A percentile compares a stretch with the other conserved stretches of the same genome.
Evolutionary conservation across 2,329 filamentous ascomycete species (phyloP).

Genomic region (Fusarium acutatum): DNA sequence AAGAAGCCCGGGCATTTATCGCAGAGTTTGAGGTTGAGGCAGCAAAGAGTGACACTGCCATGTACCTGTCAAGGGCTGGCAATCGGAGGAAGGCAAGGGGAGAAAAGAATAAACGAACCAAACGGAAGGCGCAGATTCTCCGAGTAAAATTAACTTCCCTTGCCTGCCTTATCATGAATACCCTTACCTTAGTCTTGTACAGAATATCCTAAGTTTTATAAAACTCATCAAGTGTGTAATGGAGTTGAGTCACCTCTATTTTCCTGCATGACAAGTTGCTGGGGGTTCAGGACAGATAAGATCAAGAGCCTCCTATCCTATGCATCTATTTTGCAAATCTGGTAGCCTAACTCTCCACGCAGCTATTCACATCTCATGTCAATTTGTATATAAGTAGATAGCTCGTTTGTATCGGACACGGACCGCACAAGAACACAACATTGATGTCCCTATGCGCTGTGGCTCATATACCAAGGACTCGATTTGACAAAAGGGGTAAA

Average conservation of each 20-base stretch:
- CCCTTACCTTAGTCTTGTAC: background rate
- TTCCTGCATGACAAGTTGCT: background rate
- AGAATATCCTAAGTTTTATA: background rate
- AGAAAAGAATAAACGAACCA: background rate
- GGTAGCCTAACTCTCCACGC: background rate
- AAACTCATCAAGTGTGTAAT: background rate
- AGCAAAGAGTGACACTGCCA: constrained; percentile 13
- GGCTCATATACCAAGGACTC: background rate
- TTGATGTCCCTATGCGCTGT: background rate
- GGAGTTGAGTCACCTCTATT: background rate
- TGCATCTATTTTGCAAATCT: background rate
- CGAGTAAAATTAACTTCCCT: background rate
- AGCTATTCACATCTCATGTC: background rate
- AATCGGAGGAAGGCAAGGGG: background rate
- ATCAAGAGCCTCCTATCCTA: background rate
- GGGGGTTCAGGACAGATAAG: background rate
- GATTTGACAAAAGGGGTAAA: background rate
- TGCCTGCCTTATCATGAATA: background rate
- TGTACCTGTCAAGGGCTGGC: constrained; percentile 17
- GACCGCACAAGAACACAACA: background rate
- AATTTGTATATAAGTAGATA: background rate
- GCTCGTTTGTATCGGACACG: background rate
- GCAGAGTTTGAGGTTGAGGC: constrained; percentile 3
- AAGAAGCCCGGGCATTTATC: background rate
- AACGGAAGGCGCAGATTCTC: background rate